phyloP scores from a whole-genome alignment of 805 yeast genomes.

The Cyberlindnera maclurae region DNA sequence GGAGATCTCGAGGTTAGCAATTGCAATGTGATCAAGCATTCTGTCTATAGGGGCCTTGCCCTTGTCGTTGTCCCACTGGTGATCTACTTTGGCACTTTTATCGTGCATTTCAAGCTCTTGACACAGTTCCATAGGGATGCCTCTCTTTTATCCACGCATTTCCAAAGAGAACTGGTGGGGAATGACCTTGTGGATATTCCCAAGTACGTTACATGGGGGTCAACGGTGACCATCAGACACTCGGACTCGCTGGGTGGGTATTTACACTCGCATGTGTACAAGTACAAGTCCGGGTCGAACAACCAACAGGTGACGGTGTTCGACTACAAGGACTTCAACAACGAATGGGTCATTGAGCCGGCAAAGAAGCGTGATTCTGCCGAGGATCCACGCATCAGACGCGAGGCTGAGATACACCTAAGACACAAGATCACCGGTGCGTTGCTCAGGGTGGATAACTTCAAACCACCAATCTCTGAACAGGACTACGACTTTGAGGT shows the following conservation, averaged over 20 bases:
- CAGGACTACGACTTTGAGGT: slow-evolving; percentile 88
- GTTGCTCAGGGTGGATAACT: slow-evolving; percentile 57
- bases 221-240: slow-evolving; percentile 68
- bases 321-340: slow-evolving; percentile 52
- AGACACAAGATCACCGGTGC: slow-evolving; percentile 64
- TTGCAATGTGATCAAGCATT: slow-evolving; percentile 32
- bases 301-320: slow-evolving; percentile 79
- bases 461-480: slow-evolving; percentile 82
- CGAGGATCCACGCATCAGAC: slow-evolving; percentile 23
- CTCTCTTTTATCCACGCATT: slow-evolving; percentile 57
- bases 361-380: slow-evolving; percentile 23
- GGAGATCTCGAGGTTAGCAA: slow-evolving; percentile 57
- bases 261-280: slow-evolving; percentile 66
- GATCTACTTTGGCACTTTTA: slow-evolving; percentile 51
- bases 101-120: slow-evolving; percentile 45
- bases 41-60: slow-evolving; percentile 31
- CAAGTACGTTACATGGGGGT: slow-evolving; percentile 66
- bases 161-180: slow-evolving; percentile 49
- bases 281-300: slow-evolving; percentile 57
- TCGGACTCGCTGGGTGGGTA: slow-evolving; percentile 63
- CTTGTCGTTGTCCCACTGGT: slow-evolving; percentile 48
- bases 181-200: slow-evolving; percentile 39
- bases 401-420: slow-evolving; percentile 46
- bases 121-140: slow-evolving; percentile 48
- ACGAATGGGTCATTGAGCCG: slow-evolving; percentile 67